A percentile compares a stretch with the other conserved stretches of the same genome.
phyloP scores from a whole-genome alignment of 2,329 filamentous ascomycete genomes.

The Fusarium sp. region DNA sequence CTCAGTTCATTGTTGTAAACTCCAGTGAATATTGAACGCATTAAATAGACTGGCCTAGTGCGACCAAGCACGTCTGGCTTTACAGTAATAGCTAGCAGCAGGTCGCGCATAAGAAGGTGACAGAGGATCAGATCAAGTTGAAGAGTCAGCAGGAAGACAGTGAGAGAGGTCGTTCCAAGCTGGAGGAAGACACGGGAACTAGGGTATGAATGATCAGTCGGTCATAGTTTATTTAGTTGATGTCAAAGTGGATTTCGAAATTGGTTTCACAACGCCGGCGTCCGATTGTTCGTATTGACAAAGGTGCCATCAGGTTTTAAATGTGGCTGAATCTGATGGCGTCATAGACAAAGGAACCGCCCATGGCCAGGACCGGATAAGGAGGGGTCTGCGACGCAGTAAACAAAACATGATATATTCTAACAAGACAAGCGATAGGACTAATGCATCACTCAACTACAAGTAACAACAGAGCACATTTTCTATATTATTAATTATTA shows the following conservation, averaged over 20 bases:
- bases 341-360: background rate
- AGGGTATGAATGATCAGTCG: too few species aligned
- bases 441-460: fast-evolving
- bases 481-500: fast-evolving
- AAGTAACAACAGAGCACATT: background rate
- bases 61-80: too few species aligned
- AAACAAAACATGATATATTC: fast-evolving
- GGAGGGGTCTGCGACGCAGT: background rate
- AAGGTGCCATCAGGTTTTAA: fast-evolving
- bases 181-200: background rate
- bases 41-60: too few species aligned
- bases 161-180: background rate
- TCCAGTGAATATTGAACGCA: too few species aligned
- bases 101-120: background rate
- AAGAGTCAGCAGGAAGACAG: background rate
- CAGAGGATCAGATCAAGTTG: background rate
- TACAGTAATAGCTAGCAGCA: too few species aligned
- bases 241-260: too few species aligned
- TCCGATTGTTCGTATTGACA: too few species aligned
- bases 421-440: fast-evolving
- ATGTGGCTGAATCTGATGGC: background rate
- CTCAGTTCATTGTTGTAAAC: too few species aligned
- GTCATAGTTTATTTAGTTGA: too few species aligned
- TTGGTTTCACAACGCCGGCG: too few species aligned
- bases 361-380: background rate